Conservation (phyloP, 768 basidiomycete genomes). For the Boletales sp. region DNA sequence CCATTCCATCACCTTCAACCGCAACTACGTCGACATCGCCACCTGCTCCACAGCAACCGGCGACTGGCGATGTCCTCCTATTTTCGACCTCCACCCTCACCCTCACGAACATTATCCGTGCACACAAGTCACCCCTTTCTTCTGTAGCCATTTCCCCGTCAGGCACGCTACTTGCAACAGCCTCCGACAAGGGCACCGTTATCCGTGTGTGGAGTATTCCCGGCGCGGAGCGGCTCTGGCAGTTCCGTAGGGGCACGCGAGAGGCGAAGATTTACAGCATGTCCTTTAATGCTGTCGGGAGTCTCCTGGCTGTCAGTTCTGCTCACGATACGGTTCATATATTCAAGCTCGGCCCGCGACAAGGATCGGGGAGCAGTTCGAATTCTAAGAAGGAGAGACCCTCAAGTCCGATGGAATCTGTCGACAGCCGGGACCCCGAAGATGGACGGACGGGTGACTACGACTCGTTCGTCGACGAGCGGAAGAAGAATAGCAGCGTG, state of each 20-base stretch:
- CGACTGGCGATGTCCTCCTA: conserved; percentile 83
- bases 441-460: conserved; percentile 66
- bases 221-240: conserved; percentile 88
- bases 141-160: conserved; percentile 80
- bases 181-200: conserved; percentile 94
- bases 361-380: conserved; percentile 15
- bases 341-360: conserved; percentile 71
- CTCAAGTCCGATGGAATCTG: conserved; percentile 60
- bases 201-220: conserved; percentile 94
- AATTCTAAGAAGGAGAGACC: conserved; percentile 30
- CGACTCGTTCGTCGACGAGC: conserved; percentile 78
- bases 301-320: conserved; percentile 84
- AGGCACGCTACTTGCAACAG: conserved; percentile 89
- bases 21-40: conserved; percentile 38
- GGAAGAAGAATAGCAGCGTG: conserved; percentile 55
- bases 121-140: conserved; percentile 92
- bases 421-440: conserved; percentile 62
- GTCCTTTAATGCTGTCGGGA: conserved; percentile 79
- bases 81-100: conserved; percentile 92
- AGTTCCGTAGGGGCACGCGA: conserved; percentile 89
- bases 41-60: conserved; percentile 40
- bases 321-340: conserved; percentile 97
- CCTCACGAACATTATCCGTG: conserved; percentile 93
- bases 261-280: conserved; percentile 83
- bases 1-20: conserved; percentile 78